Conservation (phyloP, 805 yeast species). For the Nakazawaea ambrosiae region DNA sequence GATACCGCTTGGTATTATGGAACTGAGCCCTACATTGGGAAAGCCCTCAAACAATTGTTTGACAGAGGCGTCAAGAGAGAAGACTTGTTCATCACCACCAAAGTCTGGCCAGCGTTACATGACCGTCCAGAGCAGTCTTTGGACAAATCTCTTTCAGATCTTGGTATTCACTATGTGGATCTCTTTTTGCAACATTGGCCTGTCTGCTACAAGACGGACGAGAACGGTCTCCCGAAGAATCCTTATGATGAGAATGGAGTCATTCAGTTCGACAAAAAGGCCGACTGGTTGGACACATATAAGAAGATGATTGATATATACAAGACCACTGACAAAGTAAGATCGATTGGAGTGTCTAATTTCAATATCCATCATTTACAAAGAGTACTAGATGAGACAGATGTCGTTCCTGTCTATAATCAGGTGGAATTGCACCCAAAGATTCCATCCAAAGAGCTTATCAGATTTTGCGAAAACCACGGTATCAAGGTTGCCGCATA, state of each 20-base stretch:
- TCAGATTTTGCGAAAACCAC: conserved; percentile 28
- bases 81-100: conserved; percentile 65
- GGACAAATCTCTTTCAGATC: conserved; percentile 30
- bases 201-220: conserved; percentile 31
- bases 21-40: conserved; percentile 35
- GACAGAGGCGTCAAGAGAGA: conserved; percentile 43
- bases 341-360: conserved; percentile 49
- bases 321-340: conserved; percentile 40
- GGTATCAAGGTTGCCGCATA: conserved; percentile 43
- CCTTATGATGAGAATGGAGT: conserved; percentile 32
- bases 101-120: conserved; percentile 49
- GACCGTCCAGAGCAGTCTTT: conserved; percentile 34
- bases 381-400: conserved; percentile 33
- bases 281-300: conserved; percentile 74
- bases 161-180: conserved; percentile 40
- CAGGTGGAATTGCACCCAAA: conserved; percentile 49
- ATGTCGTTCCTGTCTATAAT: conserved; percentile 44
- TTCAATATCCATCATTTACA: conserved; percentile 33
- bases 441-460: conserved; percentile 33
- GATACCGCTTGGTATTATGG: conserved; percentile 49
- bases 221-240: conserved; percentile 28
- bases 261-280: conserved; percentile 81
- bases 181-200: conserved; percentile 46
- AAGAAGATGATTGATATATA: conserved; percentile 78
- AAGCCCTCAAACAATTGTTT: conserved; percentile 39